These are phyloP conservation scores for Meripilus lineatus DNA, from an alignment of 1,284 basidiomycete species.

Conservation along the genomic window DNA sequence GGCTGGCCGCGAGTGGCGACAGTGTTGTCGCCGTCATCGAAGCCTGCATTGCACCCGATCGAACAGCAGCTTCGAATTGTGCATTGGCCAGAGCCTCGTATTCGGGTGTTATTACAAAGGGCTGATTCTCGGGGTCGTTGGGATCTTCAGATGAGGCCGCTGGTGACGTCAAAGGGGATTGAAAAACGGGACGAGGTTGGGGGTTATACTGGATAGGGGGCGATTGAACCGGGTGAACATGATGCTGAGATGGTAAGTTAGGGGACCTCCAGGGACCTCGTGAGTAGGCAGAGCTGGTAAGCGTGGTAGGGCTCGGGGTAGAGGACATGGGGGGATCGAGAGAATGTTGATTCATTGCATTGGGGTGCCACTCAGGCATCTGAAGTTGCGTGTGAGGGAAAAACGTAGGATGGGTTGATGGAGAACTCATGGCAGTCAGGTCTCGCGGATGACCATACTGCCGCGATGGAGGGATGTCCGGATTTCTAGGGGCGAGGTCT, in stretches of 20 bases:
- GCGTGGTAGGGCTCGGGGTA: too few species aligned
- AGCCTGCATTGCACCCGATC: conserved; percentile 23
- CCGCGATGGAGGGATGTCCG: neutral
- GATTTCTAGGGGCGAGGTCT: conserved; percentile 10
- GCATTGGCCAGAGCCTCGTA: conserved; percentile 27
- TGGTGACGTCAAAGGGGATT: neutral
- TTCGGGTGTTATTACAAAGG: conserved; percentile 27
- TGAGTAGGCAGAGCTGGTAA: too few species aligned
- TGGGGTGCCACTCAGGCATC: too few species aligned
- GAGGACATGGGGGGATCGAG: too few species aligned
- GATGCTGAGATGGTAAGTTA: too few species aligned
- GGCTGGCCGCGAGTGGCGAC: conserved; percentile 5
- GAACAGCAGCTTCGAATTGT: conserved; percentile 23
- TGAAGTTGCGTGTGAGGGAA: too few species aligned
- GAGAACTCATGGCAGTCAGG: too few species aligned
- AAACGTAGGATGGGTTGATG: too few species aligned
- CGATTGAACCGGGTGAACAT: too few species aligned
- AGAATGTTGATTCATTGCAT: too few species aligned
- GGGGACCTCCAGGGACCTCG: too few species aligned
- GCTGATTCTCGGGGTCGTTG: conserved; percentile 23
- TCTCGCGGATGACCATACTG: neutral
- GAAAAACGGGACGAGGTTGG: conserved; percentile 10
- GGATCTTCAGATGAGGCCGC: neutral
- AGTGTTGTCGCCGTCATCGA: conserved; percentile 12
- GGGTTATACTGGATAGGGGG: conserved; percentile 14